These are phyloP conservation scores for Onygenales sp. DNA, from an alignment of 2,329 filamentous ascomycete species.

Conservation along the genomic window DNA sequence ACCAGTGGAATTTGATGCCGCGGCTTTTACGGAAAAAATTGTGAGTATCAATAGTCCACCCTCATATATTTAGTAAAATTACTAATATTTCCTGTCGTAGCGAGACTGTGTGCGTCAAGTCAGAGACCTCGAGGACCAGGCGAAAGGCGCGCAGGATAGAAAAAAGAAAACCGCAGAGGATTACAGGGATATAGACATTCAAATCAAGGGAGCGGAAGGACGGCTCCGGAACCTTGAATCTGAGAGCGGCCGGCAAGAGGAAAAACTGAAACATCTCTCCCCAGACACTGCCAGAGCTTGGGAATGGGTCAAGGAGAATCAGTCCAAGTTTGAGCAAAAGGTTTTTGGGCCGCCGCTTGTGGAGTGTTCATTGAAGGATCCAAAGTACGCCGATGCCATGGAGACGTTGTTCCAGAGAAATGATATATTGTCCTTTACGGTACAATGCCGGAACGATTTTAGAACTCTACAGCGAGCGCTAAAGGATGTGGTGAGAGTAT, in stretches of 20 bases:
- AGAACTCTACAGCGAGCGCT: conserved; percentile 59
- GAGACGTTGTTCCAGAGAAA: conserved; percentile 47
- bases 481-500: conserved; percentile 53
- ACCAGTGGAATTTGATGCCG: conserved; percentile 58
- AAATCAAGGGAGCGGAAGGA: conserved; percentile 33
- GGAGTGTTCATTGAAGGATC: conserved; percentile 68
- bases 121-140: conserved; percentile 30
- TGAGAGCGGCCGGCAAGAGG: conserved; percentile 63
- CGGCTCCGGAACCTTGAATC: conserved; percentile 58
- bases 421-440: conserved; percentile 58
- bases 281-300: conserved; percentile 61
- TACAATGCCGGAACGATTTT: conserved; percentile 67
- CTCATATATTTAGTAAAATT: conserved; percentile 8
- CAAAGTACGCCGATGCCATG: conserved; percentile 52
- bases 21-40: conserved; percentile 63
- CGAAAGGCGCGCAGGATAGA: conserved; percentile 31
- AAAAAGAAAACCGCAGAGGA: conserved; percentile 19
- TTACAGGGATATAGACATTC: conserved; percentile 25
- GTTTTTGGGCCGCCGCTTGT: conserved; percentile 76
- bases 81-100: conserved; percentile 29
- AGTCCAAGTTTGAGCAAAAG: conserved; percentile 58
- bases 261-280: conserved; percentile 52
- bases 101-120: conserved; percentile 43
- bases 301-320: conserved; percentile 72
- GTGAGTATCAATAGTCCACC: conserved; percentile 36